Base-by-base conservation (phyloP, 164 flowering plant genomes). In the Kalanchoe fedtschenkoi region DNA sequence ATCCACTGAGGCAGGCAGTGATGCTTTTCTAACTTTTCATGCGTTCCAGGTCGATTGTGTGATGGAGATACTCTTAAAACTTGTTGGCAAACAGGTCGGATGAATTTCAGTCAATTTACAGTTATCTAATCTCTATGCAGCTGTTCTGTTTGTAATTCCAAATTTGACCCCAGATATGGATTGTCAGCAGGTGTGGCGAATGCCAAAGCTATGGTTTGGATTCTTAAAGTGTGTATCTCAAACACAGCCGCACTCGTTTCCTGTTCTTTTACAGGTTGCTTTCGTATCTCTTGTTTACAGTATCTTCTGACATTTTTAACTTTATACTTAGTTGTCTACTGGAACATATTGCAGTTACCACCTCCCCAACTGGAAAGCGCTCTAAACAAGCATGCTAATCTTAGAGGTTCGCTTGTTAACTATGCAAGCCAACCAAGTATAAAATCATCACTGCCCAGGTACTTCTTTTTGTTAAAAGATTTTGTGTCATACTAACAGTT, bases 141-240 rank as follows among this genome's bases (percentile, higher is more conserved):
- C 57, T 9, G 35, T 7, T 58, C 7, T 32, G 34, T 57, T 55
- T 57, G 37, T 57, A 7, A 29, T 17, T 30, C 37, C 37, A 29
- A 16, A 14, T 57, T 57, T 6, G 5, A 32, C 61, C 39, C 13
- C 2, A 55, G n/a, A 17, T 58, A 1, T 58, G 41, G 19, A 28
- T 58, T 58, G 14, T 5, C 46, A 71, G 62, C 79, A 95, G 99
- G 80, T 95, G 33, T 95, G 99, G 99, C 84, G 78, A 79, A 82
- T 91, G 95, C 99, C 99, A 39, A 91, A 95, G 73, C 68, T 91
- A 70, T 95, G 97, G 97, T 86, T 87, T 34, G 99, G 99, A 14
- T 95, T 95, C 74, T 69, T 95, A 77, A 95, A 95, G 77, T 95
- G 99, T 68, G 84, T 84, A 16, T 82, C 88, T 44, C 99, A 95